A percentile compares a stretch with the other conserved stretches of the same genome.
These are phyloP conservation scores for Allium cepa DNA, from an alignment of 106 monocot genomes.

Conservation along the genomic window DNA sequence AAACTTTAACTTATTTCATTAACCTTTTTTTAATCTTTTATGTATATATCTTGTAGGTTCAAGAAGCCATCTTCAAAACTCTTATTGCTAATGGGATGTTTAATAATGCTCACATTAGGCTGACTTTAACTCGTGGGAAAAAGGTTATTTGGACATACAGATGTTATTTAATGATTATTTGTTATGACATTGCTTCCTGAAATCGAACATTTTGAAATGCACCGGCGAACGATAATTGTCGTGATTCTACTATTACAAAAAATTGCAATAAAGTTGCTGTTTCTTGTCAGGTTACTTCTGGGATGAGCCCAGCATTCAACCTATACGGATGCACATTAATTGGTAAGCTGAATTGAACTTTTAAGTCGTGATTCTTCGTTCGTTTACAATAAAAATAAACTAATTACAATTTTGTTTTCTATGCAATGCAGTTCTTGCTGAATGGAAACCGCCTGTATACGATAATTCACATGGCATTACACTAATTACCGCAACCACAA, in stretches of 20 bases:
- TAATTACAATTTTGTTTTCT: conserved; percentile 7
- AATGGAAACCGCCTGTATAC: conserved; percentile 99
- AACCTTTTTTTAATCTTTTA: too few relatives aligned
- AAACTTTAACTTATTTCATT: too few relatives aligned
- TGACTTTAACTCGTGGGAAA: conserved; percentile 91
- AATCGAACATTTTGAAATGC: too few relatives aligned
- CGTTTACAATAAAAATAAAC: too few relatives aligned
- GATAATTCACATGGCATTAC: conserved; percentile 78
- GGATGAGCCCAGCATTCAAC: conserved; percentile 96
- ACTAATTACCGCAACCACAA: conserved; percentile 87
- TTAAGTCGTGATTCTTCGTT: neutral
- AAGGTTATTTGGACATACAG: conserved; percentile 38
- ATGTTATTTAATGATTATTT: neutral
- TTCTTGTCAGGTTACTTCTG: conserved; percentile 81
- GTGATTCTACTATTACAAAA: too few relatives aligned
- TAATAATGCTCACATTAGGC: conserved; percentile 91
- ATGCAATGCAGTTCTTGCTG: conserved; percentile 81
- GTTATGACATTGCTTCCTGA: too few relatives aligned
- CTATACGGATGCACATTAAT: conserved; percentile 97
- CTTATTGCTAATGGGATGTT: conserved; percentile 91
- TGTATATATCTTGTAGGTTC: conserved; percentile 41
- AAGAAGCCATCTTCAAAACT: conserved; percentile 86
- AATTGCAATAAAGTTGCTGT: neutral
- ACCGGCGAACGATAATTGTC: too few relatives aligned
- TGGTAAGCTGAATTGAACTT: conserved; percentile 32